These are phyloP conservation scores for Pseudonectria foliicola DNA, from an alignment of 2,329 filamentous ascomycete species.

Conservation along the genomic window DNA sequence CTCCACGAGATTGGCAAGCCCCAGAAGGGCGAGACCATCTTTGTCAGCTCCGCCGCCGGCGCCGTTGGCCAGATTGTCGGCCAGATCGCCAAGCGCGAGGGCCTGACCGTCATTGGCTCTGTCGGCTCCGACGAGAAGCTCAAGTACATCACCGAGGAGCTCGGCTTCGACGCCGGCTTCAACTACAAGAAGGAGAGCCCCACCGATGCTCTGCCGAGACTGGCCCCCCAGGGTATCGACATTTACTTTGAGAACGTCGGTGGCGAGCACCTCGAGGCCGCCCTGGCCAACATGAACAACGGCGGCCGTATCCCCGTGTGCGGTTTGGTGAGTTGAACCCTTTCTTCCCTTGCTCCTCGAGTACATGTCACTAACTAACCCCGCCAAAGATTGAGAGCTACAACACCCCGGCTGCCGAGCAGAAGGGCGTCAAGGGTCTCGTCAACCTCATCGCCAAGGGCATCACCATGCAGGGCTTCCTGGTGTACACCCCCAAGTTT, in stretches of 20 bases:
- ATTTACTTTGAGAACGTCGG: constrained; percentile 53
- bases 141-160: constrained; percentile 50
- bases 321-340: constrained; percentile 45
- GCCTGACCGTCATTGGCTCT: constrained; percentile 70
- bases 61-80: constrained; percentile 79
- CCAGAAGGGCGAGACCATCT: constrained; percentile 66
- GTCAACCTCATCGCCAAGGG: constrained; percentile 60
- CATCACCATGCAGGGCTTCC: constrained; percentile 67
- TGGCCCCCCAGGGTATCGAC: constrained; percentile 72
- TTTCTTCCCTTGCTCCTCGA: rapidly evolving
- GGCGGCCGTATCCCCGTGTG: constrained; percentile 60
- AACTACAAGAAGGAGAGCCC: constrained; percentile 84
- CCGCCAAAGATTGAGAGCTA: constrained; percentile 58
- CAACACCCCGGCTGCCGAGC: constrained; percentile 49
- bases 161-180: constrained; percentile 57
- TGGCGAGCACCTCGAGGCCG: constrained; percentile 44
- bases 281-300: constrained; percentile 42
- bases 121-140: constrained; percentile 77
- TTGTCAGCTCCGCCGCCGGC: constrained; percentile 71
- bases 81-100: constrained; percentile 76
- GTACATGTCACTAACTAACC: constrained; percentile 1
- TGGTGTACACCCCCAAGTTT: constrained; percentile 60
- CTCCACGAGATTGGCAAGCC: constrained; percentile 58
- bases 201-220: constrained; percentile 56
- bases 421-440: constrained; percentile 61